These are phyloP conservation scores for Beauveria sp. DNA, from an alignment of 2,329 filamentous ascomycete genomes.

Conservation along the genomic window DNA sequence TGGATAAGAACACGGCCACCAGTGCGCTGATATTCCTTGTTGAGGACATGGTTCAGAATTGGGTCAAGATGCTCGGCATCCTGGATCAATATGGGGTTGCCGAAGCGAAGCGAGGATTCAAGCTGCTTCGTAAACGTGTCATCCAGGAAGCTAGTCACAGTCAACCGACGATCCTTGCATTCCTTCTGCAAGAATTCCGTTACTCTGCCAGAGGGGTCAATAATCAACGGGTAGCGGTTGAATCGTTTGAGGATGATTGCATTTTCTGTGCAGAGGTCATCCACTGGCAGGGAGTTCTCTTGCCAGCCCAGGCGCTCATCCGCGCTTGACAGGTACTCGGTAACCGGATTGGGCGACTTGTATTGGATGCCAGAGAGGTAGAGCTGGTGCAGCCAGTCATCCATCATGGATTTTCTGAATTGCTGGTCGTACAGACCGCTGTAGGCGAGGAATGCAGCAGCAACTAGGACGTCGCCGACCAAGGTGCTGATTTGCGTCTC, in stretches of 20 bases:
- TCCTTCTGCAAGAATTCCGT: slow-evolving; percentile 94
- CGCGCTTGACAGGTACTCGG: slow-evolving; percentile 92
- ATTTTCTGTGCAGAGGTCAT: slow-evolving; percentile 97
- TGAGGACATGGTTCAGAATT: slow-evolving; percentile 95
- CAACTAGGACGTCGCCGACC: slow-evolving; percentile 89
- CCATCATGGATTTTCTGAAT: slow-evolving; percentile 94
- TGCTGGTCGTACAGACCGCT: slow-evolving; percentile 96
- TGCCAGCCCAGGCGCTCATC: slow-evolving; percentile 96
- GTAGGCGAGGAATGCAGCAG: slow-evolving; percentile 95
- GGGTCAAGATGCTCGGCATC: slow-evolving; percentile 96
- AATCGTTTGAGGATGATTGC: slow-evolving; percentile 95
- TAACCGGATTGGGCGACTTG: slow-evolving; percentile 90
- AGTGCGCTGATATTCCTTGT: slow-evolving; percentile 99
- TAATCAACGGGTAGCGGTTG: slow-evolving; percentile 96
- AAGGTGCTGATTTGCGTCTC: slow-evolving; percentile 96
- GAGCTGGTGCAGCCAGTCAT: slow-evolving; percentile 94
- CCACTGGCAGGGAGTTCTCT: slow-evolving; percentile 83
- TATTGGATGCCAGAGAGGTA: slow-evolving; percentile 86
- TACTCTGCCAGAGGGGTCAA: slow-evolving; percentile 90
- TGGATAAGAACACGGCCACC: slow-evolving; percentile 97
- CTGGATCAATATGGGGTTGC: slow-evolving; percentile 96
- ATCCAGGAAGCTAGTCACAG: slow-evolving; percentile 95
- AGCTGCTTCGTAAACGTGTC: slow-evolving; percentile 97
- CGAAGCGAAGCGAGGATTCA: slow-evolving; percentile 92
- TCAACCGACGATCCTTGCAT: slow-evolving; percentile 86